Evolutionary conservation across 1,284 basidiomycete species (phyloP).

Genomic region (Hypsizygus ulmarius): DNA sequence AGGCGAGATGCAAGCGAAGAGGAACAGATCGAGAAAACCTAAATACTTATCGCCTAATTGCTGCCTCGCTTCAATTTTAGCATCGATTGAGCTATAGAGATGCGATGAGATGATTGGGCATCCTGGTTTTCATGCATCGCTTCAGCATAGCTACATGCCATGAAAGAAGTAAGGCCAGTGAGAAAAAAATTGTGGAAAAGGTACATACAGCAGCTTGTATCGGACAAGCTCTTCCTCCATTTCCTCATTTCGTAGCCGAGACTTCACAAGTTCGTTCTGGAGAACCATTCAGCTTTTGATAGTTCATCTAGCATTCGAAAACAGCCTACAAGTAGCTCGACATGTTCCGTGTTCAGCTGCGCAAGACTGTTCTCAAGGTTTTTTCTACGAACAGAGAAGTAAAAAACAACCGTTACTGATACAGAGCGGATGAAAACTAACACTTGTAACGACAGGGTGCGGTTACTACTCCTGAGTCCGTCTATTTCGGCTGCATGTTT

Average conservation of each 20-base stretch:
- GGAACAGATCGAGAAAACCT: too few species aligned
- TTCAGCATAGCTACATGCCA: conserved; percentile 71
- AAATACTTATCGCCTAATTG: conserved; percentile 11
- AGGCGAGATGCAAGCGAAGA: background rate
- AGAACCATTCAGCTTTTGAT: conserved; percentile 4
- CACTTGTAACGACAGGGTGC: conserved; percentile 77
- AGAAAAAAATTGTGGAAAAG: conserved; percentile 1
- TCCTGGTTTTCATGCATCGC: conserved; percentile 84
- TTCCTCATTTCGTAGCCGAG: conserved; percentile 84
- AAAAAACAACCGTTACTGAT: background rate
- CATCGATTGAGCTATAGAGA: conserved; percentile 51
- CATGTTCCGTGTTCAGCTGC: conserved; percentile 79
- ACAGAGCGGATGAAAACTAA: conserved; percentile 38
- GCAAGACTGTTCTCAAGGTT: conserved; percentile 74
- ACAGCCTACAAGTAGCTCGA: conserved; percentile 60
- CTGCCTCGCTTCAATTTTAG: conserved; percentile 42
- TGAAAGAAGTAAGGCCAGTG: background rate
- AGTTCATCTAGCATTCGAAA: background rate
- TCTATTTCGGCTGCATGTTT: conserved; percentile 81
- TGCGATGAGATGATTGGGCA: conserved; percentile 69
- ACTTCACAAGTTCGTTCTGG: conserved; percentile 87
- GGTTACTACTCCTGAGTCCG: conserved; percentile 73
- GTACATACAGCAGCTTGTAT: conserved; percentile 82
- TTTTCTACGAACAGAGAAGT: conserved; percentile 49
- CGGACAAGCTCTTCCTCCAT: conserved; percentile 87